Base-by-base conservation (phyloP, 139 green algal species). In the Chlamydomonas sphaeroides region DNA sequence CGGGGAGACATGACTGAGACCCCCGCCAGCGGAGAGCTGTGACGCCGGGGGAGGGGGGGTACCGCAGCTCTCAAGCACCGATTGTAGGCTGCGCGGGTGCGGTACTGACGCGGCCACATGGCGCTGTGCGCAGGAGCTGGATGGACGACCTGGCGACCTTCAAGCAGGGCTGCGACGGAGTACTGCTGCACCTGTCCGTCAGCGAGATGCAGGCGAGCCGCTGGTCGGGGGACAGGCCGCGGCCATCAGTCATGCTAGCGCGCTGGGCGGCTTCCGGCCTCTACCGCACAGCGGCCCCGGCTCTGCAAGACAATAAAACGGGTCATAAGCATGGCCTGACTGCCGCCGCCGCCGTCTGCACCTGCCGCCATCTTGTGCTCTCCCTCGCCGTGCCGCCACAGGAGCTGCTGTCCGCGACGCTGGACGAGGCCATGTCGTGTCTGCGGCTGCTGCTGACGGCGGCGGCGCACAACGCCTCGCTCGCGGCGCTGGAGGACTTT, bases 361-460 rank as follows among this genome's bases (percentile, higher is more conserved):
- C 33, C 42, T 17, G 38, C 65, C 38, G 14, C 7, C 26, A 21
- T 39, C 25, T 28, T 3, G 48, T 17, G 18, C 49, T 36, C 26
- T 41, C 28, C 33, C 18, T 67, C 35, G n/a, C n/a, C n/a, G 33
- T n/a, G 3, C 39, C 23, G 1, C 51, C 11, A n/a, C 59, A 81
- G 63, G 67, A 79, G n/a, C 49, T 73, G 45, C 82, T 90, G 68
- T 68, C 65, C 32, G 48, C 33, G 1, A 73, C 62, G 62, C 76
- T 90, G 68, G 68, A 88, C 39, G 74, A 86, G 32, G 80, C 85
- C 1, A 80, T 89, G 66, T 71, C 74, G 6, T 70, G 69, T 23
- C 82, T 90, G 66, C 73, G 73, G 11, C 61, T 85, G 81, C 67
- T 89, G 85, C 88, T 92, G 21, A 88, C 85, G 8, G 83, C 79